Percentiles rank a stretch among this genome's conserved stretches.
Evolutionary conservation across 768 basidiomycete genomes (phyloP).

Genomic region (Amanita polypyramis): DNA sequence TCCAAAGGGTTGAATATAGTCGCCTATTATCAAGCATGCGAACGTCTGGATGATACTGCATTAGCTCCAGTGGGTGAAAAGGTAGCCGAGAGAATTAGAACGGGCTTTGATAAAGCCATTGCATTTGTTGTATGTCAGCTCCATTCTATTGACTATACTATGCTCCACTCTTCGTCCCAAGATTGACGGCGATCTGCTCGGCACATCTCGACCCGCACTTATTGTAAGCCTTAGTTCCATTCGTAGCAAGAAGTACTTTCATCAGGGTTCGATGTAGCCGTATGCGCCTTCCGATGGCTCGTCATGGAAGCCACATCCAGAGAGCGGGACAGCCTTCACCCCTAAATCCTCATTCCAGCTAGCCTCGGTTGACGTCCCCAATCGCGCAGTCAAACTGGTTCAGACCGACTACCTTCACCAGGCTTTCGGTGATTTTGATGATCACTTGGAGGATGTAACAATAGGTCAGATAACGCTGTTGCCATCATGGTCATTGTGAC

Average conservation of each 20-base stretch:
- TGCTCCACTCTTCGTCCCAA: not conserved
- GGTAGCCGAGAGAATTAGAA: conserved; percentile 44
- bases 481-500: conserved; percentile 9
- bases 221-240: conserved; percentile 6
- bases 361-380: conserved; percentile 31
- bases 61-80: conserved; percentile 59
- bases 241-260: not conserved
- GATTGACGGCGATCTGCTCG: conserved; percentile 5
- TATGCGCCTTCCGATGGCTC: conserved; percentile 31
- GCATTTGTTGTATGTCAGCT: conserved; percentile 51
- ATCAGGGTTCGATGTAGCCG: conserved; percentile 25
- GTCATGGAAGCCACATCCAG: conserved; percentile 37
- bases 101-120: conserved; percentile 46
- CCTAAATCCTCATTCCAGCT: conserved; percentile 37
- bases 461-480: conserved; percentile 29
- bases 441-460: conserved; percentile 67
- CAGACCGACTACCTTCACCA: conserved; percentile 39
- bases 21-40: conserved; percentile 70
- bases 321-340: conserved; percentile 31
- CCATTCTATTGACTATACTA: no score
- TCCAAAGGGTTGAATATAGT: conserved; percentile 44
- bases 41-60: conserved; percentile 46
- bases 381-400: conserved; percentile 38
- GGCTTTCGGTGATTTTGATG: conserved; percentile 72
- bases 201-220: conserved; percentile 2